Percentiles rank a stretch among this genome's conserved stretches.
These are phyloP conservation scores for Hibiscus mutabilis DNA, from an alignment of 345 rosid genomes.

Conservation along the genomic window DNA sequence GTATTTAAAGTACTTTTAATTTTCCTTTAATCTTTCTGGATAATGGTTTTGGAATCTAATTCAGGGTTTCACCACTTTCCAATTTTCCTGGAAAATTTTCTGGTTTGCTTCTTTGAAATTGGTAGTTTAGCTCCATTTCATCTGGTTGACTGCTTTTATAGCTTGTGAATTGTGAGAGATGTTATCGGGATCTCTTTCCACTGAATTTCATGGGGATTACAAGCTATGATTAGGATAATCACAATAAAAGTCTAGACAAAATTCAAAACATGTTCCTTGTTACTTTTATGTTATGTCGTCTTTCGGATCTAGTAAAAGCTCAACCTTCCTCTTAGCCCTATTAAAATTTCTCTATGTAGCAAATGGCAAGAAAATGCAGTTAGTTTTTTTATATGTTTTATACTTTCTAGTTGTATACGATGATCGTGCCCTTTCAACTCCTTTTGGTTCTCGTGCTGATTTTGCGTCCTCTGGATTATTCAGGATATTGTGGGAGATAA, in stretches of 20 bases:
- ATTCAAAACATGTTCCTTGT: background rate
- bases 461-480: background rate
- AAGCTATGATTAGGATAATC: background rate
- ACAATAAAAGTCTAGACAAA: background rate
- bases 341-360: background rate
- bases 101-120: background rate
- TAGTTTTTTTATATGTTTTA: background rate
- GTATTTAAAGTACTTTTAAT: background rate
- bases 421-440: background rate
- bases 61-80: background rate
- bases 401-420: background rate
- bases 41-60: conserved; percentile 1
- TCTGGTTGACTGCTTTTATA: background rate
- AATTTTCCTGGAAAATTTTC: background rate
- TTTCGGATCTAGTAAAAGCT: background rate
- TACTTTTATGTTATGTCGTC: background rate
- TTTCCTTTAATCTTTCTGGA: background rate
- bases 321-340: background rate
- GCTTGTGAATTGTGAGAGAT: background rate
- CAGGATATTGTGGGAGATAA: conserved; percentile 40
- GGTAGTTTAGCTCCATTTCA: background rate
- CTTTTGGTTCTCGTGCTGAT: background rate
- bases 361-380: background rate
- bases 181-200: background rate
- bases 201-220: background rate